Evolutionary conservation across 176 grass and related monocot genomes (phyloP).

Genomic region (Stipa capillata): DNA sequence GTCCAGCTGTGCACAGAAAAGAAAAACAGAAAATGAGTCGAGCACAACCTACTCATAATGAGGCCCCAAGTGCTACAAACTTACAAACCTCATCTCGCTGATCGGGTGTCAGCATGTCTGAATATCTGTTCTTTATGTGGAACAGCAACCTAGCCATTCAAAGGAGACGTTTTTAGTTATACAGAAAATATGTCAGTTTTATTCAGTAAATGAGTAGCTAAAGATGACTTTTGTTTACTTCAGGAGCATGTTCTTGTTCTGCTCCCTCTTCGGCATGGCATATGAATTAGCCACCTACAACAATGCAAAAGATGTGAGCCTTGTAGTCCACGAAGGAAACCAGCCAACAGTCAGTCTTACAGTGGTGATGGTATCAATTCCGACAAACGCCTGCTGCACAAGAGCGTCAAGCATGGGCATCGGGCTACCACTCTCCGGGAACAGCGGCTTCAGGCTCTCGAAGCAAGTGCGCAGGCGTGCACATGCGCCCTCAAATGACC

Average conservation of each 20-base stretch:
- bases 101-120: slow-evolving; percentile 45
- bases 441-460: slow-evolving; percentile 74
- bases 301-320: neutral
- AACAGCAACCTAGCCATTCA: slow-evolving; percentile 60
- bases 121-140: slow-evolving; percentile 88
- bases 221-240: slow-evolving; percentile 35
- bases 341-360: neutral
- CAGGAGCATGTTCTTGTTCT: slow-evolving; percentile 56
- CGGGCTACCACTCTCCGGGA: slow-evolving; percentile 49
- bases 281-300: slow-evolving; percentile 49
- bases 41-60: neutral
- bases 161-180: slow-evolving; percentile 20
- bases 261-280: slow-evolving; percentile 49
- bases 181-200: neutral
- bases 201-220: slow-evolving; percentile 10
- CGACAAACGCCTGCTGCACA: slow-evolving; percentile 68
- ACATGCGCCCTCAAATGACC: slow-evolving; percentile 87
- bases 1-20: slow-evolving; percentile 61
- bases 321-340: neutral
- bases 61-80: slow-evolving; percentile 1
- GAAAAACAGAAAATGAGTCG: slow-evolving; percentile 9
- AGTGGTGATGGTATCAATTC: slow-evolving; percentile 40
- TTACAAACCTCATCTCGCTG: slow-evolving; percentile 58
- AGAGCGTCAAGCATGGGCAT: slow-evolving; percentile 66
- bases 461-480: slow-evolving; percentile 48